Evolutionary conservation across 169 alveolate species (phyloP), one percentile per base, ranked within the genome.

Genomic region (Cystoisospora suis): DNA sequence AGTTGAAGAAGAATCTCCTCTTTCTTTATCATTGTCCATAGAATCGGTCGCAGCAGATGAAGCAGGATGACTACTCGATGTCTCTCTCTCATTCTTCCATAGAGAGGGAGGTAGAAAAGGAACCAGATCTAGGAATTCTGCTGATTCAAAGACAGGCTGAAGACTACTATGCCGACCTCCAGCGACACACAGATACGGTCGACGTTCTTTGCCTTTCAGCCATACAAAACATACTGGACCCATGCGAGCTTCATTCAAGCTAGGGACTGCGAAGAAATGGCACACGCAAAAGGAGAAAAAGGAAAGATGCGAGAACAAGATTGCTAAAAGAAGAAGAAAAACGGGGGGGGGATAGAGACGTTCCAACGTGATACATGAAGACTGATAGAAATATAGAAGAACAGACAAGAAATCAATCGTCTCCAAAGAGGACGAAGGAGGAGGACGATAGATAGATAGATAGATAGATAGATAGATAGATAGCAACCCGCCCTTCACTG

Each of bases 141-240:
- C 83, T 0, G 83, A 72, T 56, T 34, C 42, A 9, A 72, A 40
- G 7, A 72, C 83, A 7, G 58, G 58, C 12, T 72, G 83, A 4
- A 72, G 53, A 9, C 56, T 40, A 53, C 83, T 72, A 4, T 40
- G 83, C 83, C 83, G 83, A 15, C 83, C 83, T 6, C 83, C 83
- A 46, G 83, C 83, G 36, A 72, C 83, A 34, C 83, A 72, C 58
- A 72, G 53, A 34, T 38, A 38, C 32, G 83, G 83, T 29, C 53
- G 7, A 0, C 53, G 83, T 38, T 9, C 32, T 46, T 34, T 17
- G 29, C 83, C 83, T 38, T 72, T 7, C 32, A 72, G 83, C 83
- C 83, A 72, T 34, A 72, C 53, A 34, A 72, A 40, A 53, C 83
- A 72, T 3, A 38, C 5, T 56, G 83, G 56, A 17, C 83, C 53